These are phyloP conservation scores for Mentha longifolia DNA, from an alignment of 257 asterid genomes.

Conservation along the genomic window DNA sequence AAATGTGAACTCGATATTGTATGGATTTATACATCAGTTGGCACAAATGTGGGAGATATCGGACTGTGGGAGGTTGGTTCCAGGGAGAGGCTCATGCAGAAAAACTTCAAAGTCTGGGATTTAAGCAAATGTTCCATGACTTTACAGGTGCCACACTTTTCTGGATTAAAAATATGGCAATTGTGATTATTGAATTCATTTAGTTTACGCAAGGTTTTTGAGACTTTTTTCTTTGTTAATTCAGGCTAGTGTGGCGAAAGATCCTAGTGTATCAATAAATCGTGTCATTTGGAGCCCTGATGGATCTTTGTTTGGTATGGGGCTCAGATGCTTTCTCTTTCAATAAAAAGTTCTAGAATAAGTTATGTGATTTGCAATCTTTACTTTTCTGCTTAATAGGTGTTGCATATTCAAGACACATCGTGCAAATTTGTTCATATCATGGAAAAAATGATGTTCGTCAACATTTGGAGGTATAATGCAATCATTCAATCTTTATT, in stretches of 20 bases:
- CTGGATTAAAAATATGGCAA: not conserved
- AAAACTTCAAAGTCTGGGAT: constrained; percentile 91
- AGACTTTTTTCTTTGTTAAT: constrained; percentile 19
- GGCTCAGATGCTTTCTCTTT: not conserved
- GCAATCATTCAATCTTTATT: constrained; percentile 12
- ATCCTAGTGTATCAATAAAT: constrained; percentile 79
- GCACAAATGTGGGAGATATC: constrained; percentile 88
- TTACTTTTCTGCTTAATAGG: constrained; percentile 50
- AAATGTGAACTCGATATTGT: constrained; percentile 22
- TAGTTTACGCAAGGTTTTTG: constrained; percentile 23
- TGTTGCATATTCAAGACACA: constrained; percentile 89
- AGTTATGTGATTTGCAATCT: constrained; percentile 27
- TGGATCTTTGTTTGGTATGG: constrained; percentile 81
- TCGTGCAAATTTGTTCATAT: constrained; percentile 80
- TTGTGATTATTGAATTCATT: not conserved
- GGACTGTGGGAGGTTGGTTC: constrained; percentile 91
- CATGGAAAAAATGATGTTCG: constrained; percentile 77
- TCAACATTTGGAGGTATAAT: constrained; percentile 82
- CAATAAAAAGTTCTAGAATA: not conserved
- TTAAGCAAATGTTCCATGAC: constrained; percentile 75
- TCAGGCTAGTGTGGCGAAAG: constrained; percentile 77
- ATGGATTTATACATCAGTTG: constrained; percentile 58
- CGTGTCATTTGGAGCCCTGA: constrained; percentile 97
- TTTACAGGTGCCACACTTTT: constrained; percentile 63
- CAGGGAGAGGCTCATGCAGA: constrained; percentile 72